Base-by-base conservation (phyloP, 371 early-diverging fungal species). In the Dichotomocladium elegans region DNA sequence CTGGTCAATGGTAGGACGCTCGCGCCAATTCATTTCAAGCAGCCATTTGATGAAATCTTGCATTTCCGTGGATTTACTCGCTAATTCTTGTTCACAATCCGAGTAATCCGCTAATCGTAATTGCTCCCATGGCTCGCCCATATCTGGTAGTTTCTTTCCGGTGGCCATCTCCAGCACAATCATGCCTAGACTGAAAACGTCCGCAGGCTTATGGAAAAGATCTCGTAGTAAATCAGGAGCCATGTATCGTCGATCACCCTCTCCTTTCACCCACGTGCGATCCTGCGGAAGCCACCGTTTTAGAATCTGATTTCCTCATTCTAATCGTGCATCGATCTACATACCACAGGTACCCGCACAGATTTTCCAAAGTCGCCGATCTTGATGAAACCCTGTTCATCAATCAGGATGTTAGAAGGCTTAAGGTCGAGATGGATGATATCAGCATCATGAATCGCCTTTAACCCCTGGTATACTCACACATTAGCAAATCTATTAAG, bases 231-330 rank as follows among this genome's bases (percentile, higher is more conserved):
- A 66, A 66, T 99, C 99, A 1, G 94, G 94, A 2, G 98, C 97
- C 80, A 99, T 85, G 55, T 99, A 99, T 30, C 80, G 79, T 57
- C 95, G 85, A 74, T 99, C 99, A 1, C 99, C 99, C 68, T 99
- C 99, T 21, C 81, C 76, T 46, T 88, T 70, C 0, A 68, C 54
- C 54, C 58, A 61, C 22, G 45, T 42, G 15, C 35, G 42, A 33
- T 68, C 58, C 70, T 70, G 33, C n/a, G n/a, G n/a, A n/a, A n/a
- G n/a, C n/a, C n/a, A n/a, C n/a, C n/a, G n/a, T n/a, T n/a, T n/a
- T n/a, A n/a, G n/a, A n/a, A n/a, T n/a, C n/a, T n/a, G n/a, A n/a
- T n/a, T n/a, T n/a, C n/a, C n/a, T n/a, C n/a, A n/a, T n/a, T n/a
- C n/a, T n/a, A 21, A 33, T 21, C 33, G 9, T 11, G 9, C 26